Evolutionary conservation across 1,139 yeast genomes (phyloP).

Genomic region (Debaryomyces psychrophilus): DNA sequence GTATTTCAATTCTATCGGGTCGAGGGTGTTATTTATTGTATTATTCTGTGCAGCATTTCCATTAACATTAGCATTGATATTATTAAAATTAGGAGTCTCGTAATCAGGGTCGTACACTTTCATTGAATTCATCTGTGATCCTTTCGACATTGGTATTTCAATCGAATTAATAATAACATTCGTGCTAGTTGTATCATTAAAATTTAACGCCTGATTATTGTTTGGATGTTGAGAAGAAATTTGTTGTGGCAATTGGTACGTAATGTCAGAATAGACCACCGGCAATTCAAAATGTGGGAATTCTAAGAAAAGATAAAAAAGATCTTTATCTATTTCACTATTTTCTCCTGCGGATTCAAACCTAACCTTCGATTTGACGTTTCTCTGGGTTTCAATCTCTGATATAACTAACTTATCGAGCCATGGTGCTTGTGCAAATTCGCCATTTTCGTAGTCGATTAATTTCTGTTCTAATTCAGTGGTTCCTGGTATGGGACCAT

Average conservation of each 20-base stretch:
- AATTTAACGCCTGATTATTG: conserved; percentile 11
- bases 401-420: conserved; percentile 70
- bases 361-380: conserved; percentile 6
- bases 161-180: conserved; percentile 39
- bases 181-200: conserved; percentile 19
- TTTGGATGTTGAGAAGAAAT: neutral
- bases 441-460: conserved; percentile 71
- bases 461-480: conserved; percentile 54
- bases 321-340: conserved; percentile 24
- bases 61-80: conserved; percentile 7
- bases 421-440: conserved; percentile 68
- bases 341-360: conserved; percentile 19
- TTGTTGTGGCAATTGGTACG: conserved; percentile 24
- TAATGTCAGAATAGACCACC: conserved; percentile 70
- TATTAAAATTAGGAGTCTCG: conserved; percentile 21
- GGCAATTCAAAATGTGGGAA: conserved; percentile 80
- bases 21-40: conserved; percentile 34
- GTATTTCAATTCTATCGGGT: conserved; percentile 87
- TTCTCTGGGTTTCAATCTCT: conserved; percentile 45
- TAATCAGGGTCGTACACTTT: conserved; percentile 47
- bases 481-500: conserved; percentile 27
- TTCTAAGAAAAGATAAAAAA: conserved; percentile 63
- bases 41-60: conserved; percentile 18
- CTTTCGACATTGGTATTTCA: conserved; percentile 33
- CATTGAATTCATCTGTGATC: conserved; percentile 14